Conservation (phyloP, 2,329 filamentous ascomycete genomes). For the Ceratocystis huliohia region DNA sequence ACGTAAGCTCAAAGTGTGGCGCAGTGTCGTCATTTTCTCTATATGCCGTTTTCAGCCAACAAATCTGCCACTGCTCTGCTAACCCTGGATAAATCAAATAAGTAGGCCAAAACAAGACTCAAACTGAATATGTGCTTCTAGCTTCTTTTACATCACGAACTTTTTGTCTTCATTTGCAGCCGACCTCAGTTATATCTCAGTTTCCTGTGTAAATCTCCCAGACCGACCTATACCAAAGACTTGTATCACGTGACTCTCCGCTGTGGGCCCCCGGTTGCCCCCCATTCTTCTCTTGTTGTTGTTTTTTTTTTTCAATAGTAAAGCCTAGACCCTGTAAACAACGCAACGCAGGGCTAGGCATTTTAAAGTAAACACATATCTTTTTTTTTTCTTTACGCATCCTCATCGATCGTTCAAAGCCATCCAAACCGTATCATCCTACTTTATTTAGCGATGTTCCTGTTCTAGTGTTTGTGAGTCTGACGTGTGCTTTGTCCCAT, state of each 20-base stretch:
- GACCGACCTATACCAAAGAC: neutral
- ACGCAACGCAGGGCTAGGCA: neutral
- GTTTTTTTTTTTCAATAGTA: neutral
- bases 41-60: neutral
- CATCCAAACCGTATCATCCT: neutral
- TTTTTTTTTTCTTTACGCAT: neutral
- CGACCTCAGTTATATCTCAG: too few relatives aligned
- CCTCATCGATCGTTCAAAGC: neutral
- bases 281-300: slow-evolving; percentile 1
- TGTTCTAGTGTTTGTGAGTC: neutral
- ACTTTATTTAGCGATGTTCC: neutral
- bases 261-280: slow-evolving; percentile 3
- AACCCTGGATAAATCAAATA: too few relatives aligned
- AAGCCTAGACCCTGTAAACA: slow-evolving; percentile 1
- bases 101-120: too few relatives aligned
- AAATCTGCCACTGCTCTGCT: too few relatives aligned
- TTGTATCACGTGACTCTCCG: neutral
- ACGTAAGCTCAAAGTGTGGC: neutral
- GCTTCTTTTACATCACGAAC: too few relatives aligned
- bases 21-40: neutral
- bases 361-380: slow-evolving; percentile 3
- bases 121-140: too few relatives aligned
- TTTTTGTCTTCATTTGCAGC: too few relatives aligned
- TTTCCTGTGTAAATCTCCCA: neutral
- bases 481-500: neutral